Percentiles rank a stretch among this genome's conserved stretches.
Evolutionary conservation across 495 filamentous ascomycete genomes (phyloP).

Genomic region (Cetradonia linearis): DNA sequence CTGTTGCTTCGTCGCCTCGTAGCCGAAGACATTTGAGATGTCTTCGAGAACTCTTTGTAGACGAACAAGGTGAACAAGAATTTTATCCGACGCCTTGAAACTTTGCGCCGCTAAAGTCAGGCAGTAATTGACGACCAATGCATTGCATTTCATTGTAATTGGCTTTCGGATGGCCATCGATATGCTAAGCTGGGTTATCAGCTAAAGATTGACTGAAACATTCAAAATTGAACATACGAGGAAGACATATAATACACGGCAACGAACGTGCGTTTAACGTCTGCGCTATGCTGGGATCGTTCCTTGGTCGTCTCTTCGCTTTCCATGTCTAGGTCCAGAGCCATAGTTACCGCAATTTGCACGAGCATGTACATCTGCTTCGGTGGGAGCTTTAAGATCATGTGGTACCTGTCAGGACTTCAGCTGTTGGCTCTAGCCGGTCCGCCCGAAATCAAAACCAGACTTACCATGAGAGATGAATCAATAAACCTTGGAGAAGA

Average conservation of each 20-base stretch:
- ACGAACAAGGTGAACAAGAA: conserved; percentile 5
- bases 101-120: background rate
- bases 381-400: conserved; percentile 16
- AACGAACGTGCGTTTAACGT: background rate
- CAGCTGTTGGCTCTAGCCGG: background rate
- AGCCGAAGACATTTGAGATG: conserved; percentile 7
- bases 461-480: conserved; percentile 25
- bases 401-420: conserved; percentile 8
- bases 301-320: conserved; percentile 4
- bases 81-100: conserved; percentile 1
- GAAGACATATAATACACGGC: conserved; percentile 3
- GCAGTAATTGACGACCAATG: conserved; percentile 1
- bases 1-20: conserved; percentile 1
- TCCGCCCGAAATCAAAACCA: conserved; percentile 1
- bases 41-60: conserved; percentile 8
- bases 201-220: background rate
- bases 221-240: background rate
- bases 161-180: conserved; percentile 15
- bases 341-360: conserved; percentile 25
- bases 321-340: conserved; percentile 19
- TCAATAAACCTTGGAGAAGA: conserved; percentile 25
- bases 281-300: conserved; percentile 5
- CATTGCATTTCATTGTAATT: conserved; percentile 3
- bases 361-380: conserved; percentile 21
- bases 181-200: background rate